These are phyloP conservation scores for Candida sanyaensis DNA, from an alignment of 1,139 yeast species.

Conservation along the genomic window DNA sequence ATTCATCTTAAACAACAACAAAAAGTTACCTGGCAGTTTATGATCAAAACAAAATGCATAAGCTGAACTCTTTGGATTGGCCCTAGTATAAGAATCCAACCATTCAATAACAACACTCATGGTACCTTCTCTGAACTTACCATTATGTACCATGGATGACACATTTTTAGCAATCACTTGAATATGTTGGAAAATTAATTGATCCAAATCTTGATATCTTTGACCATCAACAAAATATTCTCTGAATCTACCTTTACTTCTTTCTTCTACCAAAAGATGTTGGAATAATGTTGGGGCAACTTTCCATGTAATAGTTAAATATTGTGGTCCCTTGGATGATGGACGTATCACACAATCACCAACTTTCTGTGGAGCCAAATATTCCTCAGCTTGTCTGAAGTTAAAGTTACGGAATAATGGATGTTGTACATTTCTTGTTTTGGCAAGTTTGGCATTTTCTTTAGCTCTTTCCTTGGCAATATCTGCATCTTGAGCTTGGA, in stretches of 20 bases:
- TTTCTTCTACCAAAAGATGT: slow-evolving; percentile 84
- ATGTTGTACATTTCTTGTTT: slow-evolving; percentile 81
- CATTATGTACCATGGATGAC: slow-evolving; percentile 81
- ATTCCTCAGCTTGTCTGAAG: slow-evolving; percentile 89
- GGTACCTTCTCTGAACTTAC: slow-evolving; percentile 86
- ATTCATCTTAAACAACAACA: slow-evolving; percentile 77
- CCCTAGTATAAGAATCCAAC: slow-evolving; percentile 86
- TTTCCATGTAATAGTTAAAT: slow-evolving; percentile 94
- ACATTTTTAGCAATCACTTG: slow-evolving; percentile 84
- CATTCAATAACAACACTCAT: slow-evolving; percentile 80
- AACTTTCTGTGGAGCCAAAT: slow-evolving; percentile 80
- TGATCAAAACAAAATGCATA: slow-evolving; percentile 92
- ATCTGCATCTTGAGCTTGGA: slow-evolving; percentile 74
- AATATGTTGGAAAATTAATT: slow-evolving; percentile 84
- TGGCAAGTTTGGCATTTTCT: slow-evolving; percentile 56
- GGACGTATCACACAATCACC: slow-evolving; percentile 97
- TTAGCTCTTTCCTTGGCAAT: slow-evolving; percentile 56
- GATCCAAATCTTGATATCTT: slow-evolving; percentile 85
- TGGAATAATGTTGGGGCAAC: slow-evolving; percentile 90
- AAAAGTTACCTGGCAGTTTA: slow-evolving; percentile 90
- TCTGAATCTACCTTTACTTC: slow-evolving; percentile 56
- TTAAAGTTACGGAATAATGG: slow-evolving; percentile 86
- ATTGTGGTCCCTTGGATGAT: slow-evolving; percentile 86
- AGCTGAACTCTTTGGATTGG: slow-evolving; percentile 87
- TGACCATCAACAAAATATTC: slow-evolving; percentile 68